Conservation (phyloP, 164 flowering plant genomes). For the Litsea cubeba region DNA sequence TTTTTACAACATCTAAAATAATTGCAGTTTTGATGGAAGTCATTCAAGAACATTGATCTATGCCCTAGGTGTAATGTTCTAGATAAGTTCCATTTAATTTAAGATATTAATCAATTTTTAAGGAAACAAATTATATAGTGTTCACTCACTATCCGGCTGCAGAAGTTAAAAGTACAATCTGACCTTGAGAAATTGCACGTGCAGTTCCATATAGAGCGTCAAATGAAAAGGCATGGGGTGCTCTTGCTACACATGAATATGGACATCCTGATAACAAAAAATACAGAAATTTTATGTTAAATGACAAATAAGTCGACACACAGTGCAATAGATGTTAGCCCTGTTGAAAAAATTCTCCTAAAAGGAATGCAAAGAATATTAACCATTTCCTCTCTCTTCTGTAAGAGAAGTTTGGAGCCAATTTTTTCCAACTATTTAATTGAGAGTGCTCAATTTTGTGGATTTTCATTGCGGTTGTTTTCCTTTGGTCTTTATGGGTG, state of each 20-base stretch:
- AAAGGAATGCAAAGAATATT: background rate
- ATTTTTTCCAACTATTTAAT: no score
- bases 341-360: background rate
- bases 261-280: constrained; percentile 58
- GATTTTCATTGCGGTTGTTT: background rate
- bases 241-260: constrained; percentile 72
- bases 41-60: no score
- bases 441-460: no score
- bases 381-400: background rate
- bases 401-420: no score
- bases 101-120: background rate
- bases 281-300: background rate
- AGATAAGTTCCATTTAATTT: background rate
- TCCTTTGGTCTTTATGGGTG: background rate
- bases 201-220: constrained; percentile 61
- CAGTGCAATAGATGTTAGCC: background rate
- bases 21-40: background rate
- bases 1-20: background rate
- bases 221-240: constrained; percentile 76
- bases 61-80: background rate
- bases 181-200: constrained; percentile 77
- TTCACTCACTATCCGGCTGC: background rate
- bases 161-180: background rate
- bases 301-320: background rate
- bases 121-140: background rate